A percentile compares a stretch with the other conserved stretches of the same genome.
These are phyloP conservation scores for Biscogniauxia mediterranea DNA, from an alignment of 2,329 filamentous ascomycete genomes.

Conservation along the genomic window DNA sequence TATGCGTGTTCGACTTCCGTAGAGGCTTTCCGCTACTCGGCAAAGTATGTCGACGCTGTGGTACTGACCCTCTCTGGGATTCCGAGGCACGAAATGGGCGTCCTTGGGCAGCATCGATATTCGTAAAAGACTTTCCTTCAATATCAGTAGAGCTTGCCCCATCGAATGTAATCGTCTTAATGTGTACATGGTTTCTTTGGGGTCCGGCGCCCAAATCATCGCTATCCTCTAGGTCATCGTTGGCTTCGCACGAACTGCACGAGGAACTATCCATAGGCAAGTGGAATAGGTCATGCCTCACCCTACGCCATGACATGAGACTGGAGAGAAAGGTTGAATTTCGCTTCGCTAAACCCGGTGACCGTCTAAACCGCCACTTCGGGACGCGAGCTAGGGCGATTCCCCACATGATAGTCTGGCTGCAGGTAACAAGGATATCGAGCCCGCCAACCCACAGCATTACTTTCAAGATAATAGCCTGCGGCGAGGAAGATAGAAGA, in stretches of 20 bases:
- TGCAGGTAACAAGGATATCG: slow-evolving; percentile 69
- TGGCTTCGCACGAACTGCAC: slow-evolving; percentile 33
- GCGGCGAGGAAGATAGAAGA: slow-evolving; percentile 74
- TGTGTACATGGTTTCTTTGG: slow-evolving; percentile 14
- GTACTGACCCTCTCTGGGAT: slow-evolving; percentile 11
- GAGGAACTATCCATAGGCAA: slow-evolving; percentile 31
- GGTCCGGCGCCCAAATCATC: slow-evolving; percentile 16
- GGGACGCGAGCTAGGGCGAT: slow-evolving; percentile 85
- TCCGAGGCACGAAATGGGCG: slow-evolving; percentile 11
- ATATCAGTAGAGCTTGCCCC: slow-evolving; percentile 7
- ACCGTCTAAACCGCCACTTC: slow-evolving; percentile 79
- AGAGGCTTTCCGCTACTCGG: slow-evolving; percentile 39
- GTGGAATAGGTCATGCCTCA: slow-evolving; percentile 41
- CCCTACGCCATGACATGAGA: slow-evolving; percentile 45
- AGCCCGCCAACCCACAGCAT: slow-evolving; percentile 84
- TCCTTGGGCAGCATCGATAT: slow-evolving; percentile 1
- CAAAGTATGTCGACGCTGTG: slow-evolving; percentile 50
- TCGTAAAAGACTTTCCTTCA: slow-evolving; percentile 3
- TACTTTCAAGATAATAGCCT: slow-evolving; percentile 80
- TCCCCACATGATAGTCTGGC: slow-evolving; percentile 75
- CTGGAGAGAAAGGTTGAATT: slow-evolving; percentile 37
- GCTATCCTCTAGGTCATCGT: slow-evolving; percentile 30
- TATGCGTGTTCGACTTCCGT: slow-evolving; percentile 47
- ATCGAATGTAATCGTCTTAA: slow-evolving; percentile 20
- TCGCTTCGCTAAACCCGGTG: slow-evolving; percentile 38